A percentile compares a stretch with the other conserved stretches of the same genome.
These are phyloP conservation scores for Phlyctochytrium bullatum DNA, from an alignment of 192 early-diverging fungal species.

Conservation along the genomic window DNA sequence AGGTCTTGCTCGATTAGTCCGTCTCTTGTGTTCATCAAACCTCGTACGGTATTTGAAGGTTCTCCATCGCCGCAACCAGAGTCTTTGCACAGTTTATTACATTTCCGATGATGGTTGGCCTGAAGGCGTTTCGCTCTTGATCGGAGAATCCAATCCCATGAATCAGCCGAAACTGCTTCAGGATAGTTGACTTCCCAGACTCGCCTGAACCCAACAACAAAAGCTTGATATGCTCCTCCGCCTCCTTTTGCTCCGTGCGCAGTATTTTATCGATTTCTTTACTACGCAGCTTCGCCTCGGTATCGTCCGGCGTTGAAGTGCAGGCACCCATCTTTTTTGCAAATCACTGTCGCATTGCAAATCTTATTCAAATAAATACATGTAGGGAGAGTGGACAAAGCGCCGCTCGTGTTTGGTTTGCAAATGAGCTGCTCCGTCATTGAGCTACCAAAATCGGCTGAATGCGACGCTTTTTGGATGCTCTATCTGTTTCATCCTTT, in stretches of 20 bases:
- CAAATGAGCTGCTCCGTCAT: no score
- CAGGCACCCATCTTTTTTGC: constrained; percentile 93
- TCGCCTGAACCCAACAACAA: constrained; percentile 88
- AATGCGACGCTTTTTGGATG: no score
- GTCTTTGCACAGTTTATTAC: constrained; percentile 94
- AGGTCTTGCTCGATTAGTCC: no score
- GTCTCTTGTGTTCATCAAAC: no score
- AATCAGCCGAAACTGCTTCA: constrained; percentile 99
- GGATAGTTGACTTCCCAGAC: constrained; percentile 95
- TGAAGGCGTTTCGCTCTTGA: constrained; percentile 90
- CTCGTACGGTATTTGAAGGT: neutral
- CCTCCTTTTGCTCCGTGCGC: constrained; percentile 71
- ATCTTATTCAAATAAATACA: no score
- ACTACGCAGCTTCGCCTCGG: constrained; percentile 79
- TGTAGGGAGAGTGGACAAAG: no score
- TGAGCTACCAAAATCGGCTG: no score
- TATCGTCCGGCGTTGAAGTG: constrained; percentile 72
- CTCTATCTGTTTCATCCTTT: no score
- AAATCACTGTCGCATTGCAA: no score
- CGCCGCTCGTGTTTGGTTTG: no score
- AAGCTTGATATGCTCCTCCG: constrained; percentile 96
- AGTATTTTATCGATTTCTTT: constrained; percentile 91
- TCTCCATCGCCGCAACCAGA: constrained; percentile 92
- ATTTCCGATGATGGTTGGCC: constrained; percentile 95
- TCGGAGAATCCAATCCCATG: constrained; percentile 90